Evolutionary conservation across 768 basidiomycete genomes (phyloP).

Genomic region (Suillus alpinus): DNA sequence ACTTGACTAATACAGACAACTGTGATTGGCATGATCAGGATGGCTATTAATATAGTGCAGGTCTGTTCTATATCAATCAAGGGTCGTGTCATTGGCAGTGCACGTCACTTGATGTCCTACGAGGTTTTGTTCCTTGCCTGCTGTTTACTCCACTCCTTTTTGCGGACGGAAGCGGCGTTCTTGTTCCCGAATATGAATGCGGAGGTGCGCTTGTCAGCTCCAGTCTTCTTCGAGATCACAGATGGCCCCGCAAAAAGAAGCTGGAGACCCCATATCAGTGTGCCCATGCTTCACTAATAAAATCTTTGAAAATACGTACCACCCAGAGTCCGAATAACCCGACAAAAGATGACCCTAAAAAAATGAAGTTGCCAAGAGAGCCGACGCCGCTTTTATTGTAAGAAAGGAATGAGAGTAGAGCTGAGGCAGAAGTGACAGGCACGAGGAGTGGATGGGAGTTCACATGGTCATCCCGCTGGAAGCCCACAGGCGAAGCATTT

Average conservation of each 20-base stretch:
- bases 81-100: not conserved
- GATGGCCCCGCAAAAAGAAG: slow-evolving; percentile 59
- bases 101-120: slow-evolving; percentile 6
- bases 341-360: slow-evolving; percentile 47
- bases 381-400: slow-evolving; percentile 63
- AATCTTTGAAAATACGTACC: slow-evolving; percentile 41
- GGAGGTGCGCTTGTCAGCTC: slow-evolving; percentile 80
- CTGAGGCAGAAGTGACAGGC: slow-evolving; percentile 54
- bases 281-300: slow-evolving; percentile 4
- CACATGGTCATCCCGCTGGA: slow-evolving; percentile 25
- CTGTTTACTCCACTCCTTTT: slow-evolving; percentile 53
- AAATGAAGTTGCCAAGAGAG: slow-evolving; percentile 50
- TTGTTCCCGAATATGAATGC: slow-evolving; percentile 79
- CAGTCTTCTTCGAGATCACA: slow-evolving; percentile 65
- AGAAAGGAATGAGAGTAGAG: slow-evolving; percentile 57
- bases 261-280: slow-evolving; percentile 33
- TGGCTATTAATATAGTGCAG: slow-evolving; percentile 17
- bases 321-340: slow-evolving; percentile 72
- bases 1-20: slow-evolving; percentile 18
- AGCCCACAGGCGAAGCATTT: slow-evolving; percentile 32
- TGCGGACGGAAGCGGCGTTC: slow-evolving; percentile 57
- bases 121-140: slow-evolving; percentile 26
- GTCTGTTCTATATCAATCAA: slow-evolving; percentile 9
- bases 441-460: slow-evolving; percentile 60
- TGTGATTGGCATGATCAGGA: slow-evolving; percentile 1